These are phyloP conservation scores for Trichoderma afroharzianum DNA, from an alignment of 2,329 filamentous ascomycete genomes.

Conservation along the genomic window DNA sequence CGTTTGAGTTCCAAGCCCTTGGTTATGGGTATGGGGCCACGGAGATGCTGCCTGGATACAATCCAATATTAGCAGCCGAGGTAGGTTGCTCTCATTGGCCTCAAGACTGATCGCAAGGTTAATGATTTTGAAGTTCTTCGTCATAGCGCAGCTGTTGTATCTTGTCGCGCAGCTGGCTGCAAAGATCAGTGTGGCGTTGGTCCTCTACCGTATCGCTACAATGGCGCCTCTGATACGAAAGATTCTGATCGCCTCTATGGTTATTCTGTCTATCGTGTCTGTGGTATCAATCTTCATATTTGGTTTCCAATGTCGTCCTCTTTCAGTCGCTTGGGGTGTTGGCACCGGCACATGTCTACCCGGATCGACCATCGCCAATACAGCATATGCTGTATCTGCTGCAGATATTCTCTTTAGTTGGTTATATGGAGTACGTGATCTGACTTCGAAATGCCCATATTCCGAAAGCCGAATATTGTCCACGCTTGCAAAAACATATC, in stretches of 20 bases:
- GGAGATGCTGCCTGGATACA: background rate
- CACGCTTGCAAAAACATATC: background rate
- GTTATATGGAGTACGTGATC: background rate
- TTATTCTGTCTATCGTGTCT: background rate
- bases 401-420: conserved; percentile 1
- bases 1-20: background rate
- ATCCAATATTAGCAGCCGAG: background rate
- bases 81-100: background rate
- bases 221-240: background rate
- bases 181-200: background rate
- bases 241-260: background rate
- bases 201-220: background rate
- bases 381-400: background rate
- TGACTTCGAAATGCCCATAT: background rate
- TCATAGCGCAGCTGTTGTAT: background rate
- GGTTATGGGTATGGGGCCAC: background rate
- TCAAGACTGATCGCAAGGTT: background rate
- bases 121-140: background rate
- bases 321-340: background rate
- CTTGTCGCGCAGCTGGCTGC: background rate
- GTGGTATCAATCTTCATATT: background rate
- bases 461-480: background rate
- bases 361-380: background rate
- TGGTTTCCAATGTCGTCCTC: background rate
- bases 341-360: background rate